phyloP scores from a whole-genome alignment of 331 rosid genomes.

The Malus hybrid region DNA sequence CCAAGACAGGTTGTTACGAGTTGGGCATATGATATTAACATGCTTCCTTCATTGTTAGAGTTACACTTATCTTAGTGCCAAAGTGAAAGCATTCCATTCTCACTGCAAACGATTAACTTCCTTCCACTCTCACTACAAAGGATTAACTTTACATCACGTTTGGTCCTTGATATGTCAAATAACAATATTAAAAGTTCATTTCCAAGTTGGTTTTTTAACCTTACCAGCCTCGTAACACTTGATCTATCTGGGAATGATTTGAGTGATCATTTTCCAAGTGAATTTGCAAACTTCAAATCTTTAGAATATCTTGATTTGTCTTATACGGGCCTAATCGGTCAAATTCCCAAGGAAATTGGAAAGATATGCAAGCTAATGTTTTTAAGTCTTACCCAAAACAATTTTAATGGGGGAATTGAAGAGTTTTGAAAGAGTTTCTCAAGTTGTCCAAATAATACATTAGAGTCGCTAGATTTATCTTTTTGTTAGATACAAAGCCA shows the following conservation, averaged over 20 bases:
- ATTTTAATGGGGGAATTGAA: not conserved
- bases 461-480: not conserved
- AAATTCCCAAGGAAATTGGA: not conserved
- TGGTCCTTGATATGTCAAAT: not conserved
- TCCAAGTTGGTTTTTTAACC: not conserved
- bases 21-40: not conserved
- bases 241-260: accelerated
- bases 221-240: not conserved
- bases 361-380: not conserved
- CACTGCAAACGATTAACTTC: not conserved
- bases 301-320: not conserved
- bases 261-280: not conserved
- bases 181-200: not conserved
- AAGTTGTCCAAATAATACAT: not conserved
- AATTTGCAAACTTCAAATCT: not conserved
- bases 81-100: not conserved
- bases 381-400: accelerated
- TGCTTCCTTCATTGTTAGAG: not conserved
- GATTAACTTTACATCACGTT: not conserved
- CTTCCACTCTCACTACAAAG: too few relatives aligned
- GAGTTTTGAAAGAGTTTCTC: not conserved
- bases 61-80: not conserved
- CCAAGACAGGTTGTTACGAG: not conserved
- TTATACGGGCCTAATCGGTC: not conserved
- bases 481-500: not conserved